These are phyloP conservation scores for Rosa persica DNA, from an alignment of 306 rosid species.

Conservation along the genomic window DNA sequence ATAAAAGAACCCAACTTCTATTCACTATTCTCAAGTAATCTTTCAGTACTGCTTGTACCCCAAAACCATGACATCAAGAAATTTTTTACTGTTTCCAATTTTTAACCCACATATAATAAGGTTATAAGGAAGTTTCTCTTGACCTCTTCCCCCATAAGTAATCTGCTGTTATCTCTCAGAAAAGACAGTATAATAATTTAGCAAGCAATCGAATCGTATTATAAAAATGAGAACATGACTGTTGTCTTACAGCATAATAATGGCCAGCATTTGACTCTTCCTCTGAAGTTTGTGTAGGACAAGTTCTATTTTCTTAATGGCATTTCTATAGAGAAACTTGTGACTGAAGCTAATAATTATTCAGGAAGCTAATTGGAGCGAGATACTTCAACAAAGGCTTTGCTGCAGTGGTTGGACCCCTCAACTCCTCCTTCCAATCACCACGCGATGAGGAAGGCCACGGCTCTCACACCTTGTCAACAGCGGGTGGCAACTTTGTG, in stretches of 20 bases:
- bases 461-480: constrained; percentile 89
- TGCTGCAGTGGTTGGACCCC: constrained; percentile 38
- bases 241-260: not conserved
- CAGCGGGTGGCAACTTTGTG: constrained; percentile 81
- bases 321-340: not conserved
- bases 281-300: not conserved
- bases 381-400: constrained; percentile 88
- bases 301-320: not conserved
- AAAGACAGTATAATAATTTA: not conserved
- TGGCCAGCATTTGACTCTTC: not conserved
- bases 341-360: constrained; percentile 6
- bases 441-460: constrained; percentile 86
- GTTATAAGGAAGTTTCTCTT: not conserved
- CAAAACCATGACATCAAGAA: not conserved
- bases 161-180: not conserved
- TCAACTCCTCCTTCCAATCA: constrained; percentile 57
- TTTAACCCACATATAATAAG: not conserved
- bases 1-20: not conserved
- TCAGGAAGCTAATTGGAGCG: constrained; percentile 88
- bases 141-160: not conserved
- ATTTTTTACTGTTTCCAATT: not conserved
- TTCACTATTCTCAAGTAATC: no score
- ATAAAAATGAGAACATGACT: not conserved
- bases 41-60: not conserved
- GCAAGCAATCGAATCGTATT: not conserved